A percentile compares a stretch with the other conserved stretches of the same genome.
Conservation (phyloP, 352 stramenopile genomes). For the Plasmopara viticola region DNA sequence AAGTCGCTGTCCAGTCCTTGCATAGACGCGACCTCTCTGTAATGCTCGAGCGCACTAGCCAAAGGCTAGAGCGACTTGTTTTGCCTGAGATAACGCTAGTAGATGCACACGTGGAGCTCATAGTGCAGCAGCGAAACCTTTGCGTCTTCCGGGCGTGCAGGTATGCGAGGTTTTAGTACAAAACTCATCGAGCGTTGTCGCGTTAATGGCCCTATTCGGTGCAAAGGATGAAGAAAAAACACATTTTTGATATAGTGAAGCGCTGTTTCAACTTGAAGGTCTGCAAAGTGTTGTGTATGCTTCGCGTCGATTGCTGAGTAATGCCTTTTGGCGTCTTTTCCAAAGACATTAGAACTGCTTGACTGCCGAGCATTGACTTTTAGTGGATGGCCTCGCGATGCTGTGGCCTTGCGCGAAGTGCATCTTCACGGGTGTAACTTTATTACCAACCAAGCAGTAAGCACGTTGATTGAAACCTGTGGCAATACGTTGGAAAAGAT, state of each 20-base stretch:
- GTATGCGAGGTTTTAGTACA: constrained; percentile 15
- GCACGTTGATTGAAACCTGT: constrained; percentile 12
- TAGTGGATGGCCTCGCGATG: constrained; percentile 32
- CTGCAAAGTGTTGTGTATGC: neutral
- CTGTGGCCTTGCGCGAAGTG: constrained; percentile 28
- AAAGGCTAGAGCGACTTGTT: constrained; percentile 27
- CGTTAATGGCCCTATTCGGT: constrained; percentile 4
- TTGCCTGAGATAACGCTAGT: constrained; percentile 45
- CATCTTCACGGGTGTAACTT: constrained; percentile 47
- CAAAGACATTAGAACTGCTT: constrained; percentile 49
- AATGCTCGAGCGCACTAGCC: constrained; percentile 33
- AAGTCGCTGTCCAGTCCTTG: constrained; percentile 18
- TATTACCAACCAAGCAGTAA: constrained; percentile 35
- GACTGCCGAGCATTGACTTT: constrained; percentile 48
- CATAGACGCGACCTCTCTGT: constrained; percentile 17
- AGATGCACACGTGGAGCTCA: constrained; percentile 33
- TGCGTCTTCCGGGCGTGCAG: constrained; percentile 42
- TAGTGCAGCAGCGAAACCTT: constrained; percentile 32
- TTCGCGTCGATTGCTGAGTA: constrained; percentile 6
- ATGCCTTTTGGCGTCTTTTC: neutral
- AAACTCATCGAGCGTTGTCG: constrained; percentile 6
- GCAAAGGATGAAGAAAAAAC: constrained; percentile 43
- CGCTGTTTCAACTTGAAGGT: constrained; percentile 34
- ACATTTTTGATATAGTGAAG: constrained; percentile 39
- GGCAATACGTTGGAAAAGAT: too few species aligned